Conservation (phyloP, 106 monocot species). For the Dendrobium chrysotoxum region DNA sequence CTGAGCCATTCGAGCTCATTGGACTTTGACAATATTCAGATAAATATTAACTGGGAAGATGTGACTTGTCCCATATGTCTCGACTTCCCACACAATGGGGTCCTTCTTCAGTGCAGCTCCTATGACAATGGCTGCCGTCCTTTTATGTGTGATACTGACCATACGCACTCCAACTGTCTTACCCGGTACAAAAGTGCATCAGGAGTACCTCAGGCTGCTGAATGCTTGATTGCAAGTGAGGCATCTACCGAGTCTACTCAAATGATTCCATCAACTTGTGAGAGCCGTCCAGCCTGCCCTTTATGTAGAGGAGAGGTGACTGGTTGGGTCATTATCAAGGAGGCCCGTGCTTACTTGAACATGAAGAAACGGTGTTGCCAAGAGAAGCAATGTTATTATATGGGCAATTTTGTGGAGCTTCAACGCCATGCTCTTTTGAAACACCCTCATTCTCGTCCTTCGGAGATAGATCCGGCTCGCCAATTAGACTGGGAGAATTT, state of each 20-base stretch:
- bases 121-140: constrained; percentile 62
- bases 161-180: constrained; percentile 63
- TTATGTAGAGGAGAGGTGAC: constrained; percentile 39
- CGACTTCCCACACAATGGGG: constrained; percentile 70
- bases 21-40: constrained; percentile 18
- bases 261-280: neutral
- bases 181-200: constrained; percentile 55
- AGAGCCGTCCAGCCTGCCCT: constrained; percentile 22
- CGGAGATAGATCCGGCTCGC: constrained; percentile 31
- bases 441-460: constrained; percentile 33
- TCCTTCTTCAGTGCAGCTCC: constrained; percentile 55
- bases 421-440: constrained; percentile 16
- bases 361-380: constrained; percentile 28
- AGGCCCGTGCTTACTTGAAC: constrained; percentile 20
- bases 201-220: constrained; percentile 22
- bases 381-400: constrained; percentile 26
- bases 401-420: constrained; percentile 30
- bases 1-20: constrained; percentile 15
- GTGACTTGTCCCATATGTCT: constrained; percentile 65
- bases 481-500: constrained; percentile 44
- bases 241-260: neutral
- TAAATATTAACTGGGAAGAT: constrained; percentile 42
- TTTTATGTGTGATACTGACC: constrained; percentile 69
- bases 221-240: constrained; percentile 15
- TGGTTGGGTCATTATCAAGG: constrained; percentile 36